Conservation (phyloP, 192 early-diverging fungal genomes). For the Radiomyces spectabilis region DNA sequence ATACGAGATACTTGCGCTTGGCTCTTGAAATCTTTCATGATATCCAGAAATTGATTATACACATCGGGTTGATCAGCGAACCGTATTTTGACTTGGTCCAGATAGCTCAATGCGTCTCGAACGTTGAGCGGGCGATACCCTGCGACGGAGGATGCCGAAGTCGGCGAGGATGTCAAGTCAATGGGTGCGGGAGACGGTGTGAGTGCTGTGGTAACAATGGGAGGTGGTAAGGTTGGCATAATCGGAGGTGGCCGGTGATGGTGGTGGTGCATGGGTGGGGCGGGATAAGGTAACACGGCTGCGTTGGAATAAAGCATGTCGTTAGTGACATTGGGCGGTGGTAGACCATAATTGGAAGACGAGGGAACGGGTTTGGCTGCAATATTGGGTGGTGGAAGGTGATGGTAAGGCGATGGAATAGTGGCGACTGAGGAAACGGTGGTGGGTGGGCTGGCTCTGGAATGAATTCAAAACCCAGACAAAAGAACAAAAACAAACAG, state of each 20-base stretch:
- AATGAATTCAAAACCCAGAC: too few species aligned
- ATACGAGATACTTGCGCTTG: constrained; percentile 50
- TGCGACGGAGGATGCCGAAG: constrained; percentile 3
- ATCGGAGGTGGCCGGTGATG: constrained; percentile 56
- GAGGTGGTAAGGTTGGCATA: not conserved
- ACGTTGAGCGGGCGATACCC: constrained; percentile 64
- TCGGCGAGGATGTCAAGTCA: constrained; percentile 10
- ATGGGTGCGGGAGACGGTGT: constrained; percentile 9
- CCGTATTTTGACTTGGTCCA: constrained; percentile 89
- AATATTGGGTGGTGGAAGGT: too few species aligned
- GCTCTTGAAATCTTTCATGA: constrained; percentile 98
- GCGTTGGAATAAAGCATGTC: too few species aligned
- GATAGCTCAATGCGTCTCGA: constrained; percentile 86
- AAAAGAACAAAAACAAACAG: too few species aligned
- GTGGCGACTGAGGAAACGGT: too few species aligned
- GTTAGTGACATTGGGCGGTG: too few species aligned
- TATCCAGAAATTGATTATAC: constrained; percentile 93
- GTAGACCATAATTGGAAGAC: too few species aligned
- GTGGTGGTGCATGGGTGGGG: too few species aligned
- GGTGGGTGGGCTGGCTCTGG: too few species aligned
- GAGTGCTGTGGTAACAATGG: not conserved
- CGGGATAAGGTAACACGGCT: too few species aligned
- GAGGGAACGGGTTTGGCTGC: too few species aligned
- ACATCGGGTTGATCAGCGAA: constrained; percentile 85
- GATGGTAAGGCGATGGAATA: too few species aligned